These are phyloP conservation scores for Cylindrotheca closterium DNA, from an alignment of 108 stramenopile genomes.

Conservation along the genomic window DNA sequence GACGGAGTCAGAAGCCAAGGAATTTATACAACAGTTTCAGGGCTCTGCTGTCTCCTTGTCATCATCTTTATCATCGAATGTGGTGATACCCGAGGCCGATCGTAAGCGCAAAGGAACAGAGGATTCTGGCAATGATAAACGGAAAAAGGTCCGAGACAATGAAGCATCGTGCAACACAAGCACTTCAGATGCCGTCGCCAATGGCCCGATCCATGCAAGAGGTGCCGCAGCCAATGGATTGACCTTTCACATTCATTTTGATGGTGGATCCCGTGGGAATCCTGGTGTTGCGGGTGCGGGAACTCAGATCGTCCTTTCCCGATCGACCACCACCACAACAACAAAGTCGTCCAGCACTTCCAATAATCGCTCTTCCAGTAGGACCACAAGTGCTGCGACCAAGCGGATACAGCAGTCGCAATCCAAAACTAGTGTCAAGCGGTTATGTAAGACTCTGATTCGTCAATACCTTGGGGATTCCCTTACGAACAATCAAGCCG, in stretches of 20 bases:
- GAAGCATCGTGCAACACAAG: not conserved
- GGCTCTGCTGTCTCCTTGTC: not conserved
- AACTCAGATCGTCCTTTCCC: slow-evolving; percentile 33
- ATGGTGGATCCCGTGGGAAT: slow-evolving; percentile 84
- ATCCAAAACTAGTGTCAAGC: slow-evolving; percentile 3
- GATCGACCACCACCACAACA: not conserved
- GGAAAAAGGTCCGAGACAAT: not conserved
- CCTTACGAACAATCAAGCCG: slow-evolving; percentile 80
- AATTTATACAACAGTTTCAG: slow-evolving; percentile 28
- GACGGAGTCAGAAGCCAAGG: slow-evolving; percentile 47
- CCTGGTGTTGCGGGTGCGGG: slow-evolving; percentile 84
- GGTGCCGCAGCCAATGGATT: slow-evolving; percentile 3
- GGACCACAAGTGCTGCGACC: not conserved
- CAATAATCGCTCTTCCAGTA: not conserved
- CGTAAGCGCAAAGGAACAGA: not conserved
- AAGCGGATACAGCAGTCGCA: not conserved
- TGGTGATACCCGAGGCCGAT: not conserved
- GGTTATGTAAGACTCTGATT: slow-evolving; percentile 16
- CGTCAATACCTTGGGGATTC: slow-evolving; percentile 49
- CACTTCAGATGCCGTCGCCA: not conserved
- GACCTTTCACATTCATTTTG: slow-evolving; percentile 56
- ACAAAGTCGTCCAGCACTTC: not conserved
- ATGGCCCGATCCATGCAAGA: not conserved
- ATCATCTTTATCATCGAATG: not conserved
- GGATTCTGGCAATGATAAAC: not conserved